Evolutionary conservation across 176 grass and related monocot species (phyloP), one percentile per base, ranked within the genome.

Genomic region (Paspalum vaginatum): DNA sequence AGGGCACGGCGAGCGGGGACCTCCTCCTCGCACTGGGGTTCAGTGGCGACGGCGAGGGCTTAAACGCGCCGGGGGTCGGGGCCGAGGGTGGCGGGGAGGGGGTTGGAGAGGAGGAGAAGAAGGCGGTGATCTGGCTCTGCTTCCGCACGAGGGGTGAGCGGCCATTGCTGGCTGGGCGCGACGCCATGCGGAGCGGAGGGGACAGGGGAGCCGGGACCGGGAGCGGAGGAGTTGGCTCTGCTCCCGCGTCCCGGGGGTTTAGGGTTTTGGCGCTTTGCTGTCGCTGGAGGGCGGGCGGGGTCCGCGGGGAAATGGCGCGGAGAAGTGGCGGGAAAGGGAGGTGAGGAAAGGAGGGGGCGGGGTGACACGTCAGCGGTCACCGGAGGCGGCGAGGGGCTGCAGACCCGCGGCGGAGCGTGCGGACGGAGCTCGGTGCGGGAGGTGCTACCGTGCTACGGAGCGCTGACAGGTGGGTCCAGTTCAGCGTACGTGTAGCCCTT

Each of bases 71-170:
- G 14, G 53, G 50, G 59, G 46, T 91, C 46, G 72, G 60, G 15
- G 39, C 79, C 12, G 83, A 47, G 22, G 84, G 57, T 26, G 58
- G 52, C 8, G 67, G 82, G 16, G 83, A 68, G 0, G 56, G 42
- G 7, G 58, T 73, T 4, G 94, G 82, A 79, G 91, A 81, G 72
- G 53, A 74, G 73, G 88, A 78, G 88, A 98, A 98, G 71, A 98
- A 98, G 81, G 86, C 57, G 57, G 95, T 98, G 84, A 98, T 95
- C 81, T 98, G 92, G 81, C 88, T 91, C 88, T 98, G 95, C 61
- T 94, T 89, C 48, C 92, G 86, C 12, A 93, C 75, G 58, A 98
- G 90, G 21, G 95, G 95, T 44, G 95, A 98, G 52, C 90, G 95
- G 88, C 92, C 92, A 55, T 91, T 90, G 84, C 90, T 98, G 52